Conservation (phyloP, 2,329 filamentous ascomycete species). For the Aspergillus brasiliensis region DNA sequence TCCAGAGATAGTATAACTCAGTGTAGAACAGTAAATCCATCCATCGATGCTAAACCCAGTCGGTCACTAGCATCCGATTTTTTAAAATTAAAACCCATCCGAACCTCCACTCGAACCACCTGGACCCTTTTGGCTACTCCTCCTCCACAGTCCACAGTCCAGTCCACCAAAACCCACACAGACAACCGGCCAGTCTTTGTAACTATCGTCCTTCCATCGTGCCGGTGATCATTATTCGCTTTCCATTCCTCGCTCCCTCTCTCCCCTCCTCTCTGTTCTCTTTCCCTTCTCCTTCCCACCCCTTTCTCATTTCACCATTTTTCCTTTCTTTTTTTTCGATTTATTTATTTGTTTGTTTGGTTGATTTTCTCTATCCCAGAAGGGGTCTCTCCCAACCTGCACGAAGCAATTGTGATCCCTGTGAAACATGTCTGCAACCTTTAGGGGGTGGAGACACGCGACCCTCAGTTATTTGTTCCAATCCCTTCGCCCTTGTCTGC, state of each 20-base stretch:
- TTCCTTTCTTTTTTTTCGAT: not conserved
- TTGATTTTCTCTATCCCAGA: not conserved
- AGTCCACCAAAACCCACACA: not conserved
- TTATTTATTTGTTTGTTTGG: not conserved
- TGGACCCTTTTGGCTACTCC: slow-evolving; percentile 10
- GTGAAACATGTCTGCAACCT: slow-evolving; percentile 26
- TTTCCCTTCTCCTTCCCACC: slow-evolving; percentile 1
- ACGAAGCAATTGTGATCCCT: slow-evolving; percentile 20
- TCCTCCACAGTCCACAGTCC: slow-evolving; percentile 12
- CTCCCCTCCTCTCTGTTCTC: not conserved
- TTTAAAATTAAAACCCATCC: not conserved
- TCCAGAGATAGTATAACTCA: no score
- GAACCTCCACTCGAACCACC: not conserved
- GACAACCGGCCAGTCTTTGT: no score
- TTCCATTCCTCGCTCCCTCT: not conserved
- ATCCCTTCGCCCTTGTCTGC: slow-evolving; percentile 6
- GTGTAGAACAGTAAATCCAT: not conserved
- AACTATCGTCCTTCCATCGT: not conserved
- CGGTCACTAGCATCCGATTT: not conserved
- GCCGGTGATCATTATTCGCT: not conserved
- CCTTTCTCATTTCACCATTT: not conserved
- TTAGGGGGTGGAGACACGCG: slow-evolving; percentile 19
- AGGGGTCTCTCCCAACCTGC: not conserved
- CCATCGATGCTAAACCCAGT: not conserved
- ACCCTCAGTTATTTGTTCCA: slow-evolving; percentile 11